Evolutionary conservation across 257 asterid genomes (phyloP).

Genomic region (Primulina huaijiensis): DNA sequence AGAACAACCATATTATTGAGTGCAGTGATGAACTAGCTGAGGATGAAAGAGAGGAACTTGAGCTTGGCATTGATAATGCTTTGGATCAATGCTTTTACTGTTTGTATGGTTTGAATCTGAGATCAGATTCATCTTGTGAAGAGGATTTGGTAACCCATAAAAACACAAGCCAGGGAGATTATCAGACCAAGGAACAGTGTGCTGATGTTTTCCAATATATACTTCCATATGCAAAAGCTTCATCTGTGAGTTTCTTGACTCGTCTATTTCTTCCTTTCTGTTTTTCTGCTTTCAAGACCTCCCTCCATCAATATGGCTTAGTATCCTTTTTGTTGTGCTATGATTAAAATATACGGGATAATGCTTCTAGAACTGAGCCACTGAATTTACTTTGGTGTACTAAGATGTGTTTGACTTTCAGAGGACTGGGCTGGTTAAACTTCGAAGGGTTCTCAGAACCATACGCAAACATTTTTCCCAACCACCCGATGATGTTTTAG

Average conservation of each 20-base stretch:
- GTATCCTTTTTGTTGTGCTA: conserved; percentile 6
- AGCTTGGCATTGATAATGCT: conserved; percentile 77
- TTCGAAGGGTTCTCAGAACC: conserved; percentile 89
- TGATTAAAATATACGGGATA: conserved; percentile 19
- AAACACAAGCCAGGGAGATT: conserved; percentile 92
- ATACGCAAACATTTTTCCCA: conserved; percentile 88
- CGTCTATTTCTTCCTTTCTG: conserved; percentile 12
- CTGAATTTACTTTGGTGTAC: conserved; percentile 23
- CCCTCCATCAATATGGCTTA: conserved; percentile 13
- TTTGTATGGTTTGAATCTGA: conserved; percentile 83
- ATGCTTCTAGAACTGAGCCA: neutral
- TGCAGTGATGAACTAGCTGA: conserved; percentile 56
- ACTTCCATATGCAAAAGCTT: conserved; percentile 92
- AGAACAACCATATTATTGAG: conserved; percentile 34
- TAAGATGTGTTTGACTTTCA: conserved; percentile 37
- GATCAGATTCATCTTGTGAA: conserved; percentile 87
- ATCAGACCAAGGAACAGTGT: conserved; percentile 98
- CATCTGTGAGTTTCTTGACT: conserved; percentile 63
- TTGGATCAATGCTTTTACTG: conserved; percentile 95
- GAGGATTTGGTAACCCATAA: conserved; percentile 85
- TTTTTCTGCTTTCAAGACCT: conserved; percentile 8
- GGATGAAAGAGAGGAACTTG: conserved; percentile 89
- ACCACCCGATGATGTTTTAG: conserved; percentile 78
- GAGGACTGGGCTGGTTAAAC: conserved; percentile 82
- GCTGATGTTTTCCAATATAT: conserved; percentile 89